phyloP scores from a whole-genome alignment of 305 asterid genomes.

The Coffea humblotiana region DNA sequence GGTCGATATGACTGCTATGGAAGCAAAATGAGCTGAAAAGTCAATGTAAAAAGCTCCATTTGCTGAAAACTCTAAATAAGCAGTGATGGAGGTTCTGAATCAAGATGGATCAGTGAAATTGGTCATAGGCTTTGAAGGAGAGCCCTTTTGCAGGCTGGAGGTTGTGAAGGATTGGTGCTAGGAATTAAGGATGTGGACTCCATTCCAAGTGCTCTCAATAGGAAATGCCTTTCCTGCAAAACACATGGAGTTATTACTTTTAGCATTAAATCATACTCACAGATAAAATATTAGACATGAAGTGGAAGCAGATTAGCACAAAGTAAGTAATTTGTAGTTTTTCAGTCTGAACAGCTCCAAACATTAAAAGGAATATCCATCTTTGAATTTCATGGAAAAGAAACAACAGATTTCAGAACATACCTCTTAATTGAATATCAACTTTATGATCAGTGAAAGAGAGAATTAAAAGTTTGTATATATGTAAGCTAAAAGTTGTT shows the following conservation, averaged over 20 bases:
- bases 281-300: not conserved
- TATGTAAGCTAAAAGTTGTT: not conserved
- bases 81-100: conserved; percentile 37
- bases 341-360: not conserved
- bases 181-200: conserved; percentile 56
- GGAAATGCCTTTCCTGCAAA: conserved; percentile 96
- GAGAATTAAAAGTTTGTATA: not conserved
- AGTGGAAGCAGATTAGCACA: not conserved
- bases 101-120: conserved; percentile 22
- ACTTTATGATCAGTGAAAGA: not conserved
- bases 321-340: not conserved
- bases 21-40: conserved; percentile 44
- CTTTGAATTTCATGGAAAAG: not conserved
- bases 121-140: conserved; percentile 94
- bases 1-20: conserved; percentile 76
- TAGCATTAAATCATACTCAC: not conserved
- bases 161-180: conserved; percentile 55
- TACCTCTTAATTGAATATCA: not conserved
- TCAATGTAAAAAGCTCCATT: conserved; percentile 39
- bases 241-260: conserved; percentile 8
- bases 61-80: conserved; percentile 35
- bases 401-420: not conserved
- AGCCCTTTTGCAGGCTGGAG: conserved; percentile 96
- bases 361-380: not conserved
- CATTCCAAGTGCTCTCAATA: conserved; percentile 90